Base-by-base conservation (phyloP, 768 basidiomycete species). In the Psilocybe azurescens region DNA sequence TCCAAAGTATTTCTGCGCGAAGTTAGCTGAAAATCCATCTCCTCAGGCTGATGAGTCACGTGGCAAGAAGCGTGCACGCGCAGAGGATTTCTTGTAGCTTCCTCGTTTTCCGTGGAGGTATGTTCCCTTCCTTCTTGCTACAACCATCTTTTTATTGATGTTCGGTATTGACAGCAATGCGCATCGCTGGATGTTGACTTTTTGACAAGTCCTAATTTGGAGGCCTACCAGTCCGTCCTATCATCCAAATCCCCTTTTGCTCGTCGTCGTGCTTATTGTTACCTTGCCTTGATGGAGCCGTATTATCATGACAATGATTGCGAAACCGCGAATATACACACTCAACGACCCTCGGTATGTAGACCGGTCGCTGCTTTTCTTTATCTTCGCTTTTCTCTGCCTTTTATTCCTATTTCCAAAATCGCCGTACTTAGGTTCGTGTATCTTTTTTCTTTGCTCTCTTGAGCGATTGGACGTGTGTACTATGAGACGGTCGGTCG, bases 61-160 rank as follows among this genome's bases (percentile, higher is more conserved):
- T 65, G 92, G 93, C 52, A 92, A 88, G 80, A 95, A 95, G 75
- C 80, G 94, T 51, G 90, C 93, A 51, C 81, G 92, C 66, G 94
- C 94, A 33, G 93, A 94, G 75, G 94, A 95, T 74, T 93, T 92
- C 75, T 76, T 94, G 68, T 93, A 63, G 39, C 11, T 32, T 24
- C 24, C 24, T 24, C 24, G 24, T 24, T 24, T 24, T 24, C n/a
- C 32, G 13, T 9, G 5, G 30, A 32, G 24, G 57, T 65, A 44
- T 14, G 58, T 46, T 20, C 16, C 11, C 38, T 16, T 14, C 2
- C 39, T 24, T 32, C 8, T 53, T 38, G 10, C 9, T 52, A 4
- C 16, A 24, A 48, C 20, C 11, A 50, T 11, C 24, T 24, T 24
- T 24, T 24, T 24, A 14, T 13, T 36, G 9, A 30, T 16, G 13